Evolutionary conservation across 768 basidiomycete species (phyloP), one percentile per base, ranked within the genome.

Genomic region (Auriculariales sp.): DNA sequence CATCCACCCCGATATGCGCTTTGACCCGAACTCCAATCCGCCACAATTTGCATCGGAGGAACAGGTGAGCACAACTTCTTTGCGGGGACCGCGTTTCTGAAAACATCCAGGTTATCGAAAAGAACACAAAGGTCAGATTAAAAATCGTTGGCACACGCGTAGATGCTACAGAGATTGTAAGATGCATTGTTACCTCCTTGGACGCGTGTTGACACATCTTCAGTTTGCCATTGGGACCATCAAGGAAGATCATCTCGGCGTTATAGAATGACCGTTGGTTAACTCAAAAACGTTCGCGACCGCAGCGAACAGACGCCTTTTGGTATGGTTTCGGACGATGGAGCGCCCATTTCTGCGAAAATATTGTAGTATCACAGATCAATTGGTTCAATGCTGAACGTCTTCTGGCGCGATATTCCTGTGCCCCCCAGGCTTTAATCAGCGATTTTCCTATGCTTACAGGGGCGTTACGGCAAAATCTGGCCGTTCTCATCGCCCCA

Each of bases 61-160:
- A 48, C 84, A 87, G 73, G 88, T 86, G 36, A 49, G 62, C 56
- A 10, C 25, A 7, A 25, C 22, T 29, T n/a, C 42, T 33, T 33
- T 19, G 15, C 17, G 3, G 30, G 32, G 46, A 45, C 61, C 24
- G 55, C 31, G 19, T 46, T 9, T 25, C 39, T n/a, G 4, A 44
- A 44, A 17, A n/a, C 27, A 28, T 55, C 55, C 56, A 90, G 85
- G 83, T 90, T 55, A 93, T 97, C 53, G 88, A 93, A 64, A 93
- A 92, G 65, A 89, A 91, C 56, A 89, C 89, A 0, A 79, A 81
- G 48, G 81, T 98, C 46, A 79, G 95, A 32, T 74, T 97, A 64
- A 94, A 97, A 68, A 90, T 99, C 36, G 93, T 99, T n/a, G 95
- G 95, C 28, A 95, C 92, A 22, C 80, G 93, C 61, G 89, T 97